A percentile compares a stretch with the other conserved stretches of the same genome.
Conservation (phyloP, 2,329 filamentous ascomycete species). For the Phialophora expanda region DNA sequence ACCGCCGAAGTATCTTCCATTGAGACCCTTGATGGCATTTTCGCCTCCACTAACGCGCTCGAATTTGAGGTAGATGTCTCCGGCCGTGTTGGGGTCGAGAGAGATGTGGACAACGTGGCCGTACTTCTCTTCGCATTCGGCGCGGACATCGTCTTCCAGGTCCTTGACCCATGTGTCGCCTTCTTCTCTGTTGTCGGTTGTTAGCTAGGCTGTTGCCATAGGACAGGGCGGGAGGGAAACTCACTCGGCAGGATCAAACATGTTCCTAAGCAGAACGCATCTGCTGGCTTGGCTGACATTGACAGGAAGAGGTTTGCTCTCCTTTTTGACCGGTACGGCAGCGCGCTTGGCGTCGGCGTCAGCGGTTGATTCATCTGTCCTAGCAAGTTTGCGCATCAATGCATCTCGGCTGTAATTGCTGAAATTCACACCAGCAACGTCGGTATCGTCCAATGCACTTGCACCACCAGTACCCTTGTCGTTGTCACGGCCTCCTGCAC, state of each 20-base stretch:
- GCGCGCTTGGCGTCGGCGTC: constrained; percentile 71
- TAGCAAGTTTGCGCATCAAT: constrained; percentile 97
- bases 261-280: constrained; percentile 92
- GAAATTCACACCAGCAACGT: constrained; percentile 98
- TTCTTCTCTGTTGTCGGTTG: constrained; percentile 68
- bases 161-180: constrained; percentile 90
- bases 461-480: constrained; percentile 87
- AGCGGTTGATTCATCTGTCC: constrained; percentile 80
- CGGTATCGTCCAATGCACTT: constrained; percentile 94
- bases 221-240: constrained; percentile 47
- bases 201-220: neutral
- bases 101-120: constrained; percentile 97
- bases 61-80: constrained; percentile 99
- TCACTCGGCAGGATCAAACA: constrained; percentile 92
- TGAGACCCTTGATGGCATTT: constrained; percentile 96
- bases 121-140: constrained; percentile 93
- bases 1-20: constrained; percentile 93
- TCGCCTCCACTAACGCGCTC: constrained; percentile 92
- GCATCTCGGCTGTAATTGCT: constrained; percentile 98
- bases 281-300: constrained; percentile 91
- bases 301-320: constrained; percentile 76
- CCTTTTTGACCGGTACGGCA: constrained; percentile 73
- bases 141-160: constrained; percentile 88
- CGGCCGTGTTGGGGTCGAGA: constrained; percentile 88
- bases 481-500: constrained; percentile 83